Evolutionary conservation across 306 rosid genomes (phyloP).

Genomic region (Glycyrrhiza uralensis): DNA sequence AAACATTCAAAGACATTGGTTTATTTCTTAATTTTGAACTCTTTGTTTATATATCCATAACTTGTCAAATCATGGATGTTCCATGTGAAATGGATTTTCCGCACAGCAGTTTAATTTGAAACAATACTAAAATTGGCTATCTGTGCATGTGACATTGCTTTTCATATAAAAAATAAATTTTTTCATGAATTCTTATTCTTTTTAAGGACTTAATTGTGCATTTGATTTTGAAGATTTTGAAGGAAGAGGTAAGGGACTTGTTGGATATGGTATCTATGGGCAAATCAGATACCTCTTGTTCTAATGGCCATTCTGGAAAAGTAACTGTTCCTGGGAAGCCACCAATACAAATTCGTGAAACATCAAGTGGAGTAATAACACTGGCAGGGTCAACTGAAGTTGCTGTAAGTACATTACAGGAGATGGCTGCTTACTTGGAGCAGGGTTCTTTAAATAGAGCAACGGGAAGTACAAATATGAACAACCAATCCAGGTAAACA

Average conservation of each 20-base stretch:
- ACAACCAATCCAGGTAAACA: constrained; percentile 75
- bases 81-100: neutral
- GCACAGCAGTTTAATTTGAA: constrained; percentile 4
- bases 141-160: constrained; percentile 11
- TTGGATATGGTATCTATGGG: constrained; percentile 53
- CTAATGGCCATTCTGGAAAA: constrained; percentile 60
- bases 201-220: constrained; percentile 19
- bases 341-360: constrained; percentile 73
- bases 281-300: constrained; percentile 48
- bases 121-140: constrained; percentile 12
- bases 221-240: constrained; percentile 61
- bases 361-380: constrained; percentile 72
- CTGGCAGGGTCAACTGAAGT: constrained; percentile 71
- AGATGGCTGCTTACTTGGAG: constrained; percentile 75
- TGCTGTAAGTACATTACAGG: constrained; percentile 61
- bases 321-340: constrained; percentile 48
- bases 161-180: neutral
- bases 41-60: neutral
- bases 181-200: neutral
- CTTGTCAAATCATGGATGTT: constrained; percentile 2
- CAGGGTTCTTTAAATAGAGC: constrained; percentile 79
- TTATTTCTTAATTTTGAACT: neutral
- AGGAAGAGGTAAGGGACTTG: constrained; percentile 82
- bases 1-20: neutral
- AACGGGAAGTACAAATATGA: constrained; percentile 89